Percentiles rank a stretch among this genome's conserved stretches.
Conservation (phyloP, 352 stramenopile genomes). For the Phytopythium montanum region DNA sequence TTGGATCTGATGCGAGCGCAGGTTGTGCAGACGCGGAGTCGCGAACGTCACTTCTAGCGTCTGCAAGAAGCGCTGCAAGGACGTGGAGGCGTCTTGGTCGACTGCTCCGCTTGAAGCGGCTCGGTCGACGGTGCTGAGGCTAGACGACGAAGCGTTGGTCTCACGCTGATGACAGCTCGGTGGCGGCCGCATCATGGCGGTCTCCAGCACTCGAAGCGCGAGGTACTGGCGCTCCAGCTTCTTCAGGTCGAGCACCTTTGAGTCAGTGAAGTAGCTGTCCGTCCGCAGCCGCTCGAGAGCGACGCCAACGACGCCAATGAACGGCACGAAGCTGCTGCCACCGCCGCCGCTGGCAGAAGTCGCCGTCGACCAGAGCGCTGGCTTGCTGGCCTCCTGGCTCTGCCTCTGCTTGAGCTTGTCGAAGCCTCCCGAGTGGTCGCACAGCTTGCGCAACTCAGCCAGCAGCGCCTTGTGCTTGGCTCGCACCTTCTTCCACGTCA, state of each 20-base stretch:
- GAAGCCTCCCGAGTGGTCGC: conserved; percentile 68
- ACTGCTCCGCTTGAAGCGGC: background rate
- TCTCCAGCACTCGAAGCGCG: conserved; percentile 45
- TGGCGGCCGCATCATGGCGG: conserved; percentile 27
- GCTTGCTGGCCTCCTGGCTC: conserved; percentile 28
- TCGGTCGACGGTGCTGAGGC: background rate
- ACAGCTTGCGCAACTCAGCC: conserved; percentile 53
- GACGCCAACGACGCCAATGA: conserved; percentile 68
- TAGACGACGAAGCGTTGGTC: background rate
- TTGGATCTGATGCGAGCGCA: conserved; percentile 56
- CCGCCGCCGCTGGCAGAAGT: conserved; percentile 1
- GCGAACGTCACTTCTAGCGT: conserved; percentile 38
- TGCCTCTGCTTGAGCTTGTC: conserved; percentile 66
- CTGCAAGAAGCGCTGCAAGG: conserved; percentile 13
- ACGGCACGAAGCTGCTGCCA: conserved; percentile 41
- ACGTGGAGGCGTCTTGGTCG: conserved; percentile 2
- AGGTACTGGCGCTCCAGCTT: conserved; percentile 60
- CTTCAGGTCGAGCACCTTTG: conserved; percentile 46
- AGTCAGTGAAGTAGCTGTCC: conserved; percentile 37
- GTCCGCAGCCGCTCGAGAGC: conserved; percentile 57
- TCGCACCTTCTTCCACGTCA: conserved; percentile 71
- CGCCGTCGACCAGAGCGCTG: background rate
- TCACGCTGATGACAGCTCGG: conserved; percentile 6
- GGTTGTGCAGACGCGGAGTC: conserved; percentile 34
- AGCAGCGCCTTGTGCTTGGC: conserved; percentile 65